Base-by-base conservation (phyloP, 345 rosid species). In the Nasturtium officinale region DNA sequence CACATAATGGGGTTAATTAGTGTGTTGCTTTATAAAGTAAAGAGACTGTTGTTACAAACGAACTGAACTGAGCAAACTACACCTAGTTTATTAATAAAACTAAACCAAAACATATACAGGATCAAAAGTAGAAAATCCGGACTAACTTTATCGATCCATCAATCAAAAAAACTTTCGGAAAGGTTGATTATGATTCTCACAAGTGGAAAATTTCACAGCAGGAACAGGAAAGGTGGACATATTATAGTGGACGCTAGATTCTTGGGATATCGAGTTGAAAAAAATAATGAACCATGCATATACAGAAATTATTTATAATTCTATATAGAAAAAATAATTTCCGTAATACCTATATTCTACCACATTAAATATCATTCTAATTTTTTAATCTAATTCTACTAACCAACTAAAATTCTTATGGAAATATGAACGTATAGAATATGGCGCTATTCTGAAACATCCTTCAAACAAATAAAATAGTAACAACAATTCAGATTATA, bases 261-360 rank as follows among this genome's bases (percentile, higher is more conserved):
- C 60, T 74, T 67, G 78, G 78, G 78, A 74, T 74, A 57, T 66
- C 30, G 53, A 65, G 55, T 65, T 74, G 71, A 23, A 65, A 65
- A 65, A 56, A 57, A 20, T 26, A 47, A 46, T 32, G 30, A 52
- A 46, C n/a, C 28, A 71, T 61, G 58, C 38, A 46, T 65, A 45
- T 33, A 50, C 48, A 64, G 0, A 38, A 38, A 15, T 13, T 23
- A 23, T 23, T 1, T 23, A 23, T 23, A 23, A 23, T 23, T 23
- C 25, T 23, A 23, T 23, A 23, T 2, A 23, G 25, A 23, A 23
- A 23, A 2, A 29, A 29, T 29, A 29, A 29, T 29, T 29, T 29
- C 32, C 32, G 10, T 3, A 37, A 12, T 37, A 37, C n/a, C n/a
- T 3, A 37, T 33, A 33, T 33, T 38, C 25, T 23, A 23, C 25